These are phyloP conservation scores for Coprinellus aureogranulatus DNA, from an alignment of 768 basidiomycete species.

Conservation along the genomic window DNA sequence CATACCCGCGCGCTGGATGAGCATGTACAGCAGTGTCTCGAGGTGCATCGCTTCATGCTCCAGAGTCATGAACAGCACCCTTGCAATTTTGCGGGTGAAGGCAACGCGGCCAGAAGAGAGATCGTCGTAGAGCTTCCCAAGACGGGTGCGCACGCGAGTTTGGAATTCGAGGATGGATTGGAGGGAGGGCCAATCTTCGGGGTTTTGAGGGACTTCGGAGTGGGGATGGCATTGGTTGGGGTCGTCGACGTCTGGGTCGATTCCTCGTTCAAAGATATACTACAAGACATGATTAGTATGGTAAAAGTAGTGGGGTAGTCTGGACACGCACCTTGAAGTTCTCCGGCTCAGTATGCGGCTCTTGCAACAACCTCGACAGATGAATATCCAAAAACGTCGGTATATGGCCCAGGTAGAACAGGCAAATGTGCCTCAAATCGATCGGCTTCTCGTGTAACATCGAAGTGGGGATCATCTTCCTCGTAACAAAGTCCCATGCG, in stretches of 20 bases:
- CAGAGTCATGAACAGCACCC: slow-evolving; percentile 86
- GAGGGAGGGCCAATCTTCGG: slow-evolving; percentile 86
- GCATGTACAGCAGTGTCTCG: slow-evolving; percentile 96
- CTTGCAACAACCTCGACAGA: slow-evolving; percentile 67
- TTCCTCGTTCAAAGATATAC: slow-evolving; percentile 89
- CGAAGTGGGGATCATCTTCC: slow-evolving; percentile 79
- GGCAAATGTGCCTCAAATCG: slow-evolving; percentile 88
- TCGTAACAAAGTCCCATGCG: slow-evolving; percentile 82
- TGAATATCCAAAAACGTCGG: slow-evolving; percentile 92
- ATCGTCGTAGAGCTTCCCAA: slow-evolving; percentile 71
- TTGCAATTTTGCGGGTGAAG: slow-evolving; percentile 64
- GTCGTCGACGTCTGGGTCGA: slow-evolving; percentile 93
- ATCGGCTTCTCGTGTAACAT: slow-evolving; percentile 92
- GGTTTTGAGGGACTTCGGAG: slow-evolving; percentile 76
- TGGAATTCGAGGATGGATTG: slow-evolving; percentile 72
- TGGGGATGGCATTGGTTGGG: slow-evolving; percentile 84
- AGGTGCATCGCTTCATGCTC: slow-evolving; percentile 90
- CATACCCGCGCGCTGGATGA: slow-evolving; percentile 62
- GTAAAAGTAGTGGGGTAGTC: no score
- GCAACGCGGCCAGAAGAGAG: slow-evolving; percentile 49
- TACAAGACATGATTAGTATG: slow-evolving; percentile 31
- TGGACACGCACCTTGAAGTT: slow-evolving; percentile 56
- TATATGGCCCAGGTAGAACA: slow-evolving; percentile 97
- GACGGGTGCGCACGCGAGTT: slow-evolving; percentile 69
- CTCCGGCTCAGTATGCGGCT: slow-evolving; percentile 82